These are phyloP conservation scores for Cyclaneusma minus DNA, from an alignment of 2,329 filamentous ascomycete genomes.

Conservation along the genomic window DNA sequence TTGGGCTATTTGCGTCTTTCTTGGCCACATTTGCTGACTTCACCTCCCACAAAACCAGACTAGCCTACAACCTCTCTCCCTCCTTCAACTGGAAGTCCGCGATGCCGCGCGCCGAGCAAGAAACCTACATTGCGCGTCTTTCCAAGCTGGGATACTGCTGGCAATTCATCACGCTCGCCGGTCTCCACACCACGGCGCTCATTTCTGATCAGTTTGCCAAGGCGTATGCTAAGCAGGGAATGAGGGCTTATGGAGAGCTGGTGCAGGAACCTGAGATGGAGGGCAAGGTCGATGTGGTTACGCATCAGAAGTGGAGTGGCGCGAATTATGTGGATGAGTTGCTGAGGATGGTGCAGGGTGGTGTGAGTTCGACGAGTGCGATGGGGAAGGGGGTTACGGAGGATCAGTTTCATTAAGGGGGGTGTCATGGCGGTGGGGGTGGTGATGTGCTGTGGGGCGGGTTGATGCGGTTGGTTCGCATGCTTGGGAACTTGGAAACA, in stretches of 20 bases:
- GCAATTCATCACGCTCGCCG: conserved; percentile 99
- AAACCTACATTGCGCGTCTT: conserved; percentile 91
- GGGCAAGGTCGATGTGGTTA: conserved; percentile 79
- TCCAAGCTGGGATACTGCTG: conserved; percentile 88
- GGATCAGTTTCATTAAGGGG: conserved; percentile 66
- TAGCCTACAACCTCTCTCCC: conserved; percentile 95
- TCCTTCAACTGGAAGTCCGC: conserved; percentile 99
- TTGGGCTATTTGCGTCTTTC: not conserved
- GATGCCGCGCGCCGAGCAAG: conserved; percentile 81
- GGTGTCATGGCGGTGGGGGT: too few relatives aligned
- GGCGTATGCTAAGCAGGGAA: conserved; percentile 67
- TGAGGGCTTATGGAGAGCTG: conserved; percentile 93
- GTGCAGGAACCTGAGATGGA: conserved; percentile 98
- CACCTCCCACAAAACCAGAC: conserved; percentile 30
- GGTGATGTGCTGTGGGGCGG: too few relatives aligned
- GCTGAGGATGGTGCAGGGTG: conserved; percentile 93
- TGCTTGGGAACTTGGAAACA: too few relatives aligned
- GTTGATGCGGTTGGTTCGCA: too few relatives aligned
- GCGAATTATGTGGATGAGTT: conserved; percentile 90
- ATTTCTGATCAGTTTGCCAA: conserved; percentile 80
- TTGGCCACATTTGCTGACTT: conserved; percentile 1
- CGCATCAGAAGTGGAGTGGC: conserved; percentile 97
- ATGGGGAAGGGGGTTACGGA: conserved; percentile 98
- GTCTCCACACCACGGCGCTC: conserved; percentile 86
- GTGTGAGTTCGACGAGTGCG: conserved; percentile 78